These are phyloP conservation scores for Lumnitzera racemosa DNA, from an alignment of 345 rosid species.

Conservation along the genomic window DNA sequence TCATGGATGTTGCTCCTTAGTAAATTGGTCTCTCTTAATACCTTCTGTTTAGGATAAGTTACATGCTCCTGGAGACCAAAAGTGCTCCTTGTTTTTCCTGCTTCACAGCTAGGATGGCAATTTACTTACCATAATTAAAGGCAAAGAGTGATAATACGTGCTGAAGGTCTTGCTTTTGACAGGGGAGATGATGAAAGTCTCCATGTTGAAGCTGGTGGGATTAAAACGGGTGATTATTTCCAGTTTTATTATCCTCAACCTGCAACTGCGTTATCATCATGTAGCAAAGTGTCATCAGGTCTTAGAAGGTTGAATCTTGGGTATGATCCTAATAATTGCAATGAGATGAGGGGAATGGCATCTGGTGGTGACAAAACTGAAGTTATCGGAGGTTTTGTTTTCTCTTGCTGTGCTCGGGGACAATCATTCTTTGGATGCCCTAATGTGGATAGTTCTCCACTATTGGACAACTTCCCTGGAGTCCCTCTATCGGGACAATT, in stretches of 20 bases:
- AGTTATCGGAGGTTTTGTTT: constrained; percentile 65
- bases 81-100: too few relatives aligned
- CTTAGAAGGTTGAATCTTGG: constrained; percentile 36
- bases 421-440: constrained; percentile 31
- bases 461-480: constrained; percentile 57
- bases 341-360: not conserved
- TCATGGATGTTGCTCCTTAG: too few relatives aligned
- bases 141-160: too few relatives aligned
- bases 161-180: constrained; percentile 9
- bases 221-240: constrained; percentile 61
- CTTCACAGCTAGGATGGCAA: too few relatives aligned
- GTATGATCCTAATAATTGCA: constrained; percentile 12
- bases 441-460: constrained; percentile 50
- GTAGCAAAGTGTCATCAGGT: constrained; percentile 19
- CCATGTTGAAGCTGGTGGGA: constrained; percentile 43
- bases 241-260: constrained; percentile 49
- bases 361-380: constrained; percentile 15
- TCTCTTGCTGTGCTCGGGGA: constrained; percentile 49
- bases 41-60: too few relatives aligned
- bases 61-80: too few relatives aligned
- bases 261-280: constrained; percentile 30
- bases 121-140: too few relatives aligned
- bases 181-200: constrained; percentile 65
- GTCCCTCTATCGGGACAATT: constrained; percentile 55
- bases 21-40: too few relatives aligned